phyloP scores from a whole-genome alignment of 352 stramenopile genomes.

The Globisporangium spiculum region DNA sequence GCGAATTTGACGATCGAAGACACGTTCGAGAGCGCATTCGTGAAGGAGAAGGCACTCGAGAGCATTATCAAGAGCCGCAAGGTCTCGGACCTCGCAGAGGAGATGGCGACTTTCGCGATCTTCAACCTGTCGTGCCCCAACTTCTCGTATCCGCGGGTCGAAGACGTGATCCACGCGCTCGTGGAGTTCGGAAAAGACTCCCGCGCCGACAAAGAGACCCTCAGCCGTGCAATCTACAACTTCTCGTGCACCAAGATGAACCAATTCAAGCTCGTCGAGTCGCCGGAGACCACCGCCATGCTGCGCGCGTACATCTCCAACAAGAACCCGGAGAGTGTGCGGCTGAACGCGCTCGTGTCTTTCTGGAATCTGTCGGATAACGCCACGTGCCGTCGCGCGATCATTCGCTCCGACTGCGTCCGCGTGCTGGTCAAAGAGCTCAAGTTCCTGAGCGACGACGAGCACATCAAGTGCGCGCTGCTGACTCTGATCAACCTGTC shows the following conservation, averaged over 20 bases:
- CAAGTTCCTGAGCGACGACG: conserved; percentile 22
- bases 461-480: conserved; percentile 41
- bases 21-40: conserved; percentile 52
- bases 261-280: conserved; percentile 61
- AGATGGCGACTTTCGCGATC: conserved; percentile 46
- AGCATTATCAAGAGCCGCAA: conserved; percentile 54
- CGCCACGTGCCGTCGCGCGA: conserved; percentile 36
- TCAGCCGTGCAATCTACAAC: conserved; percentile 69
- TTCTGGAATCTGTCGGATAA: conserved; percentile 57
- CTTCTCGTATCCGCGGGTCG: conserved; percentile 64
- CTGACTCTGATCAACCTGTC: conserved; percentile 35
- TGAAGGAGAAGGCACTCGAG: conserved; percentile 75
- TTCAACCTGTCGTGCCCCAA: conserved; percentile 68
- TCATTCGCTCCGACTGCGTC: conserved; percentile 48
- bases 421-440: conserved; percentile 47
- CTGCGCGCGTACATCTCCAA: conserved; percentile 33
- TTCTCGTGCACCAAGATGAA: conserved; percentile 59
- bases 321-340: conserved; percentile 25
- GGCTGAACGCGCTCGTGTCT: conserved; percentile 31
- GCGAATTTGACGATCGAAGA: conserved; percentile 78
- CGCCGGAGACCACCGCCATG: conserved; percentile 35
- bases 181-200: conserved; percentile 43
- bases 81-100: conserved; percentile 29
- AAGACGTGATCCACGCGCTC: conserved; percentile 64
- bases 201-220: conserved; percentile 34